phyloP scores from a whole-genome alignment of 2,329 filamentous ascomycete species.

The Talaromyces rugulosus region DNA sequence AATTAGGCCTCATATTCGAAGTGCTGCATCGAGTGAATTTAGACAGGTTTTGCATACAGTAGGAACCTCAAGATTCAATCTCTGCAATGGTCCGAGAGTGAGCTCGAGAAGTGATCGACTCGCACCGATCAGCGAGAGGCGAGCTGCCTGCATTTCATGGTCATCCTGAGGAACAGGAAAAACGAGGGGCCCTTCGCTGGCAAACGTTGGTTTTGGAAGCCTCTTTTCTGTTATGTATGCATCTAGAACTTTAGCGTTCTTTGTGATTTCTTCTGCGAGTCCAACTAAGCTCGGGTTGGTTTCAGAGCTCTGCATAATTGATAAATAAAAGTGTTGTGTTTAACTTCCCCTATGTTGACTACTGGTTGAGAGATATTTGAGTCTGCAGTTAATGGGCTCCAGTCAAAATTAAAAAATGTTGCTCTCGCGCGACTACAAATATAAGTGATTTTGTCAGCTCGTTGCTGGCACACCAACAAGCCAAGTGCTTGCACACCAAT shows the following conservation, averaged over 20 bases:
- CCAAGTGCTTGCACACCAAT: neutral
- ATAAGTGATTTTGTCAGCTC: neutral
- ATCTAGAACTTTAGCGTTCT: neutral
- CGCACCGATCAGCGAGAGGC: neutral
- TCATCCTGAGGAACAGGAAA: neutral
- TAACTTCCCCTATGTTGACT: neutral
- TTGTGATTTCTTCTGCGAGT: neutral
- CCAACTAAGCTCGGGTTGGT: neutral
- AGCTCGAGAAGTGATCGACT: neutral
- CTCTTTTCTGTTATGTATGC: neutral
- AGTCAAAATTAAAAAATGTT: neutral
- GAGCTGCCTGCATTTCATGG: neutral
- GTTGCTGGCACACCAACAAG: neutral
- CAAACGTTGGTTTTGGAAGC: neutral
- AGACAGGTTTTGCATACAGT: neutral
- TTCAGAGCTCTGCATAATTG: neutral
- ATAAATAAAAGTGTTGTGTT: neutral
- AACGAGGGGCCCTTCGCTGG: neutral
- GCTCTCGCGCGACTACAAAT: neutral
- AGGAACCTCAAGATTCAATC: neutral
- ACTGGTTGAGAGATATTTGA: neutral
- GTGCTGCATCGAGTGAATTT: neutral
- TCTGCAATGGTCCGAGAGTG: neutral
- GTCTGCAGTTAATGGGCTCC: neutral
- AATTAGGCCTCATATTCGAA: neutral